Percentiles rank a stretch among this genome's conserved stretches.
Evolutionary conservation across 2,329 filamentous ascomycete genomes (phyloP).

Genomic region (Parastagonospora avenae): DNA sequence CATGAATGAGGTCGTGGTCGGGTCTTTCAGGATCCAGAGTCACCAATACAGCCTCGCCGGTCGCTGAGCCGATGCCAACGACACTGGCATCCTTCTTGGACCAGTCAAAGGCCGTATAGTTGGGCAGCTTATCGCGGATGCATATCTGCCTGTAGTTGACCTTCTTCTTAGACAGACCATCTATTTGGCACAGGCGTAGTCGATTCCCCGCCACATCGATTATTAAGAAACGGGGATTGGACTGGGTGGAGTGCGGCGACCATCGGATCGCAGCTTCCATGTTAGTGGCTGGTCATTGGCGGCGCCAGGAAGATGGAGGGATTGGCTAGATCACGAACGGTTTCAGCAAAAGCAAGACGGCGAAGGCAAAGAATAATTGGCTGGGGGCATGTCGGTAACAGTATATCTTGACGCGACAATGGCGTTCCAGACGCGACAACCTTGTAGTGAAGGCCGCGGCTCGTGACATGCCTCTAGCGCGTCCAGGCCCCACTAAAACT

Average conservation of each 20-base stretch:
- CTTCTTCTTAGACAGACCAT: slow-evolving; percentile 39
- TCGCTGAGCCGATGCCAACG: slow-evolving; percentile 75
- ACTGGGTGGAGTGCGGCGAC: slow-evolving; percentile 62
- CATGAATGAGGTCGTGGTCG: slow-evolving; percentile 56
- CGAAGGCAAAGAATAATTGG: too few relatives aligned
- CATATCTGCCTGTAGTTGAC: slow-evolving; percentile 60
- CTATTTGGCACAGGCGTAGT: slow-evolving; percentile 62
- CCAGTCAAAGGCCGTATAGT: slow-evolving; percentile 70
- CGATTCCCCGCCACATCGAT: slow-evolving; percentile 65
- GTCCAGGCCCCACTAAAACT: slow-evolving; percentile 40
- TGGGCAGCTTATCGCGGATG: slow-evolving; percentile 60
- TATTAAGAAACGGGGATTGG: slow-evolving; percentile 62
- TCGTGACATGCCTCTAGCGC: slow-evolving; percentile 29
- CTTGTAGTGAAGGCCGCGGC: slow-evolving; percentile 18
- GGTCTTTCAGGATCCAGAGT: slow-evolving; percentile 68
- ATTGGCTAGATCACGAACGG: too few relatives aligned
- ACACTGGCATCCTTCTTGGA: slow-evolving; percentile 66
- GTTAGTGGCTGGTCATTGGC: slow-evolving; percentile 19
- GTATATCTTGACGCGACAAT: background rate
- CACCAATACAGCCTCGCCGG: slow-evolving; percentile 76
- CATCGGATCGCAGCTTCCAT: slow-evolving; percentile 69
- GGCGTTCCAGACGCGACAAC: background rate
- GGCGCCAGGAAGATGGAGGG: too few relatives aligned
- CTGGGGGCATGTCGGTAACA: too few relatives aligned
- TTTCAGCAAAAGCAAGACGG: too few relatives aligned